These are phyloP conservation scores for Psilocybe sp. DNA, from an alignment of 768 basidiomycete genomes.

Conservation along the genomic window DNA sequence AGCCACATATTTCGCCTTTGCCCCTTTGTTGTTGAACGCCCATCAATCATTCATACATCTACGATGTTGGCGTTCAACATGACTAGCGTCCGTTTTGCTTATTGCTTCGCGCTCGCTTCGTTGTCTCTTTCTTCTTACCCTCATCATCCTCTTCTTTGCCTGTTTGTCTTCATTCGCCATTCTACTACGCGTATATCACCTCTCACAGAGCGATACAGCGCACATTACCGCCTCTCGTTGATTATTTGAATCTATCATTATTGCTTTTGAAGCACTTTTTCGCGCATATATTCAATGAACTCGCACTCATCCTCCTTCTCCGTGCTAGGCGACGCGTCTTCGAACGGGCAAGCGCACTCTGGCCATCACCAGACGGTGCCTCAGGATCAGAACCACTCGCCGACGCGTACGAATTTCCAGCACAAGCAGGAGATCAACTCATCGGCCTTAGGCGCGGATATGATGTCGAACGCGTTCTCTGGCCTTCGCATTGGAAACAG, in stretches of 20 bases:
- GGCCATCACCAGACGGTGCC: not conserved
- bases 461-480: no score
- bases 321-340: not conserved
- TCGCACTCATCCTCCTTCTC: slow-evolving; percentile 13
- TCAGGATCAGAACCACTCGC: not conserved
- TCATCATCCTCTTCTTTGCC: not conserved
- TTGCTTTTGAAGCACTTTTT: slow-evolving; percentile 9
- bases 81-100: not conserved
- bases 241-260: slow-evolving; percentile 10
- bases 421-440: not conserved
- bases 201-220: not conserved
- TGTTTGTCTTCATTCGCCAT: not conserved
- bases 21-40: slow-evolving; percentile 11
- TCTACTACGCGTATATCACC: not conserved
- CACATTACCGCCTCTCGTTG: not conserved
- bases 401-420: not conserved
- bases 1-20: slow-evolving; percentile 7
- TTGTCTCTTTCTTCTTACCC: not conserved
- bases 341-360: not conserved
- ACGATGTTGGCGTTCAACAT: not conserved
- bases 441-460: no score
- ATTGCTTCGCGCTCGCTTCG: not conserved
- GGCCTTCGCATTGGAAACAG: no score
- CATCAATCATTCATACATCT: slow-evolving; percentile 11
- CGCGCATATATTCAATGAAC: slow-evolving; percentile 22